These are phyloP conservation scores for Reutealis trisperma DNA, from an alignment of 345 rosid species.

Conservation along the genomic window DNA sequence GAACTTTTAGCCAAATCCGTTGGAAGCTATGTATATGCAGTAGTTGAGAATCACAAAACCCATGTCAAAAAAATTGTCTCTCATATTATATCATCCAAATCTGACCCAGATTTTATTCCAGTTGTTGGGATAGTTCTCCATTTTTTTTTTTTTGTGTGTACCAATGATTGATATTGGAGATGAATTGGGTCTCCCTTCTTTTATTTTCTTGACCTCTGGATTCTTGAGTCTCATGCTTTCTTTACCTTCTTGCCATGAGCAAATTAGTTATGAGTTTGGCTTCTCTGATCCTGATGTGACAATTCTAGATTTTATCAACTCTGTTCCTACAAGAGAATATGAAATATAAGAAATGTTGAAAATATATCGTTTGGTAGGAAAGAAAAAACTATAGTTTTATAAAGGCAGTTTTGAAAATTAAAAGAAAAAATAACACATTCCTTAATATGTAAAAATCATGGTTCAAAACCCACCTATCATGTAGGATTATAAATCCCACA, in stretches of 20 bases:
- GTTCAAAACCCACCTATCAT: too few relatives aligned
- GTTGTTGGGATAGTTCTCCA: conserved; percentile 20
- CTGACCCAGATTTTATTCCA: neutral
- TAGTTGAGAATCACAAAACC: neutral
- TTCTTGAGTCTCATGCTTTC: conserved; percentile 22
- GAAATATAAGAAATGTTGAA: too few relatives aligned
- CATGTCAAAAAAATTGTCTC: conserved; percentile 5
- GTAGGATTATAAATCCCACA: too few relatives aligned
- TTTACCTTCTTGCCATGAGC: conserved; percentile 12
- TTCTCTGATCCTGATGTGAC: conserved; percentile 1
- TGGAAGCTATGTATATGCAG: conserved; percentile 10
- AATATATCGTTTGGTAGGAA: too few relatives aligned
- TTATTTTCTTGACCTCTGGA: conserved; percentile 18
- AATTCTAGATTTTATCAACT: conserved; percentile 16
- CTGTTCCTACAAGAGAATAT: neutral
- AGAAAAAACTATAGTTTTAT: too few relatives aligned
- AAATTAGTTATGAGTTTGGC: neutral
- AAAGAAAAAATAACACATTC: too few relatives aligned
- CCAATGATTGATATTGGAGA: conserved; percentile 23
- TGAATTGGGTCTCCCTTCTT: conserved; percentile 23
- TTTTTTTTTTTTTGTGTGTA: conserved; percentile 15
- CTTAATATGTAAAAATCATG: too few relatives aligned
- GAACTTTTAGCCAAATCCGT: conserved; percentile 20
- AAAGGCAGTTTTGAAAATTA: too few relatives aligned
- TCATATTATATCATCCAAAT: neutral